Evolutionary conservation across 495 filamentous ascomycete genomes (phyloP).

Genomic region (Articulospora tetracladia): DNA sequence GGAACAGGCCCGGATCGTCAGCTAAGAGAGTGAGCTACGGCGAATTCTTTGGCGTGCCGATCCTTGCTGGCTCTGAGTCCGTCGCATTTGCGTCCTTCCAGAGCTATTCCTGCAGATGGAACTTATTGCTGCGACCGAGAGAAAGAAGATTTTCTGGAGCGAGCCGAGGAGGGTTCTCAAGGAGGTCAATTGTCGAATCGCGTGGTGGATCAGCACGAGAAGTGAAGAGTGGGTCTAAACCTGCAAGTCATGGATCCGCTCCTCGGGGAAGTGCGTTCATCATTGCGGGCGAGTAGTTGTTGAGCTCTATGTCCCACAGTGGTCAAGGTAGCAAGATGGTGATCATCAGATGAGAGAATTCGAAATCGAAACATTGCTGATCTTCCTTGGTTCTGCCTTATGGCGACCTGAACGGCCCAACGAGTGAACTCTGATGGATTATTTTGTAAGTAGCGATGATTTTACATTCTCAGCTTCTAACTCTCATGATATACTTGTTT

Average conservation of each 20-base stretch:
- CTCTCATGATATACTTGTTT: not conserved
- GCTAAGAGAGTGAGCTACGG: slow-evolving; percentile 7
- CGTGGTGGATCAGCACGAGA: not conserved
- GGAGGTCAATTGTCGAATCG: not conserved
- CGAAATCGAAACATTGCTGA: not conserved
- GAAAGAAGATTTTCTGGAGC: not conserved
- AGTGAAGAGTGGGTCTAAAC: not conserved
- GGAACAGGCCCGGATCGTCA: slow-evolving; percentile 17
- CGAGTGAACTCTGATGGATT: not conserved
- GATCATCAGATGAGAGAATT: not conserved
- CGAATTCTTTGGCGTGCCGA: slow-evolving; percentile 1
- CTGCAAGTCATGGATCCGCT: slow-evolving; percentile 10
- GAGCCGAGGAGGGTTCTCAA: not conserved
- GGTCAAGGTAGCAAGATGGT: not conserved
- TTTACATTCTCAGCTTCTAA: not conserved
- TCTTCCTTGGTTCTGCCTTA: not conserved
- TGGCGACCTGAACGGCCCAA: not conserved
- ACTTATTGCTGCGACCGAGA: not conserved
- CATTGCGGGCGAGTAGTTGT: not conserved
- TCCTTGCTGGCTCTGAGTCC: not conserved
- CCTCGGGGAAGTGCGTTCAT: not conserved
- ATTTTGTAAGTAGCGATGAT: not conserved
- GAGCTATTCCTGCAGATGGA: not conserved
- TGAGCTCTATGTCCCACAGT: not conserved
- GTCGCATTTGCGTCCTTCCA: not conserved